phyloP scores from a whole-genome alignment of 768 basidiomycete species.

The Mycena latifolia region DNA sequence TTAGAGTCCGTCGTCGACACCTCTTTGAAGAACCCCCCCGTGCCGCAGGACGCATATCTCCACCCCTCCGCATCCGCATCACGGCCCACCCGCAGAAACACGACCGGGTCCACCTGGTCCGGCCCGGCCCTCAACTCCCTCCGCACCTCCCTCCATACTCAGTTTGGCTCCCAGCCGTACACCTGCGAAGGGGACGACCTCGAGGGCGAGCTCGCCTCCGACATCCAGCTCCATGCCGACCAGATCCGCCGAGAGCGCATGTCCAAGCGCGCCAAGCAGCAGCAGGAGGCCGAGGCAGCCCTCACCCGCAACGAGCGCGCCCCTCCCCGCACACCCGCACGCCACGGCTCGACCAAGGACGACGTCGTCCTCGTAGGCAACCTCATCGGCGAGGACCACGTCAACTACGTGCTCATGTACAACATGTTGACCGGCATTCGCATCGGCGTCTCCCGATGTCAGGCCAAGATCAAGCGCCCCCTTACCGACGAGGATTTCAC shows the following conservation, averaged over 20 bases:
- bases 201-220: slow-evolving; percentile 73
- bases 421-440: slow-evolving; percentile 99
- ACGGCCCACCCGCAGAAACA: slow-evolving; percentile 74
- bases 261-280: slow-evolving; percentile 77
- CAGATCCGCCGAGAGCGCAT: slow-evolving; percentile 84
- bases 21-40: slow-evolving; percentile 39
- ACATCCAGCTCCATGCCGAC: slow-evolving; percentile 92
- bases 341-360: slow-evolving; percentile 31
- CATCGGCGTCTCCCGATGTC: slow-evolving; percentile 95
- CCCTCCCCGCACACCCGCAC: slow-evolving; percentile 10
- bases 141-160: slow-evolving; percentile 46
- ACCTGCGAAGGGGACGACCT: slow-evolving; percentile 54
- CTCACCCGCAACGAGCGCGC: slow-evolving; percentile 52
- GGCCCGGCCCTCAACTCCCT: slow-evolving; percentile 30
- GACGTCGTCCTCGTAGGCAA: slow-evolving; percentile 67
- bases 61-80: slow-evolving; percentile 62
- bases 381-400: slow-evolving; percentile 97
- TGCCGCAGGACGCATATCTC: slow-evolving; percentile 59
- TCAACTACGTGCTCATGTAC: slow-evolving; percentile 99
- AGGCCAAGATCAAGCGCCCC: slow-evolving; percentile 92
- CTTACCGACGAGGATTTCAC: slow-evolving; percentile 89
- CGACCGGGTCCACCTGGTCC: slow-evolving; percentile 67
- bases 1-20: slow-evolving; percentile 29
- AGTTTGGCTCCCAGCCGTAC: slow-evolving; percentile 46
- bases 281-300: slow-evolving; percentile 71